Evolutionary conservation across 306 rosid genomes (phyloP), one percentile per base, ranked within the genome.

Genomic region (Fragaria vesca): DNA sequence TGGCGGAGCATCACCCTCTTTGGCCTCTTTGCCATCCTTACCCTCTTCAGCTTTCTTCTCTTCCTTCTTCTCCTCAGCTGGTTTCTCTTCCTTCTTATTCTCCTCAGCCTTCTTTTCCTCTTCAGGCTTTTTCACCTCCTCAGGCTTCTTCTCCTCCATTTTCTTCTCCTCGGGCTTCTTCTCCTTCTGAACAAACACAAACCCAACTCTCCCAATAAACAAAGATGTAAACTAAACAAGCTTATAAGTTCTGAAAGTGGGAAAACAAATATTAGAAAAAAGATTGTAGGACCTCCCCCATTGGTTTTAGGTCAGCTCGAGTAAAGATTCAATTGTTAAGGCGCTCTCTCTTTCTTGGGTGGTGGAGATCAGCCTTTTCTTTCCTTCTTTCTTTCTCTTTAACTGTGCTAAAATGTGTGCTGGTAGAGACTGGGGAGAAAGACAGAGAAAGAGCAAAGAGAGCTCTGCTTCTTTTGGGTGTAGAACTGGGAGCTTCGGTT

Each of bases 91-190:
- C 2, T 36, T 69, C 20, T 75, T 66, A 9, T 77, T 78, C 66
- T 77, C 54, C 11, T 2, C 13, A 18, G 81, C 84, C 43, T 75
- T 85, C 28, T 78, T 73, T 15, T 73, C n/a, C 54, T 73, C 78
- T 4, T 80, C 75, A 2, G 76, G 69, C 6, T 75, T 87, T 46
- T 75, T 46, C 68, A 67, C 77, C 72, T 88, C 79, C 82, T 84
- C 90, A 26, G 80, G 15, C 67, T 83, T 86, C 15, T 78, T 71
- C 89, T 85, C 93, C 71, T 84, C 91, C 81, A 75, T 71, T 57
- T 90, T 89, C 76, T 42, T 74, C 76, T 83, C 87, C 58, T 83
- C 91, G 0, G 91, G 45, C 71, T 86, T 93, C 88, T 90, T 90
- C 67, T 83, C 97, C 77, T 85, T 88, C 96, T 90, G 55, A 75